phyloP scores from a whole-genome alignment of 345 rosid genomes.

The Gossypium longicalyx region DNA sequence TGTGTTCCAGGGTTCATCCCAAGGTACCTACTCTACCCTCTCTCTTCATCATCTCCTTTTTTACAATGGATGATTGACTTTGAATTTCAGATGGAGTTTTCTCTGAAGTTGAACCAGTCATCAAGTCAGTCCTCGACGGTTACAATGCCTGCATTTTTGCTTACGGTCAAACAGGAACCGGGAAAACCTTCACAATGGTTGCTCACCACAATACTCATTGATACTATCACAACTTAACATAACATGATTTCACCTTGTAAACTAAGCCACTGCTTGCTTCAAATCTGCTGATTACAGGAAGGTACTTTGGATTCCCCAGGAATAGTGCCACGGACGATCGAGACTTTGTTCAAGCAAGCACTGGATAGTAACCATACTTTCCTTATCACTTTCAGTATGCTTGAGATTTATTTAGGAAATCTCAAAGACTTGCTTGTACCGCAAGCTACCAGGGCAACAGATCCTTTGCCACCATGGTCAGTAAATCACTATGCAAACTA shows the following conservation, averaged over 20 bases:
- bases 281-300: constrained; percentile 38
- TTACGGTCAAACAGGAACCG: constrained; percentile 81
- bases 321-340: constrained; percentile 54
- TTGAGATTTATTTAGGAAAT: constrained; percentile 80
- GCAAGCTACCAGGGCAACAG: constrained; percentile 44
- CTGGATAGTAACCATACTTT: constrained; percentile 47
- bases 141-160: constrained; percentile 85
- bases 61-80: constrained; percentile 6
- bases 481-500: constrained; percentile 13
- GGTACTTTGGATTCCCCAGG: constrained; percentile 62
- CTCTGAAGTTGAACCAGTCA: constrained; percentile 73
- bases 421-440: constrained; percentile 65
- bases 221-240: not conserved
- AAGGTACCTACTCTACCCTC: constrained; percentile 37
- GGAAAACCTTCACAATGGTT: constrained; percentile 87
- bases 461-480: constrained; percentile 62
- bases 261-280: not conserved
- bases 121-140: constrained; percentile 74
- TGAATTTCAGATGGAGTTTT: constrained; percentile 60
- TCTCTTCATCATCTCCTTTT: not conserved
- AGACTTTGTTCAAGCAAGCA: constrained; percentile 56
- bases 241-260: not conserved
- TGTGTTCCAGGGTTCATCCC: constrained; percentile 61
- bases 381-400: constrained; percentile 66
- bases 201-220: constrained; percentile 36